These are phyloP conservation scores for Lepidium didymum DNA, from an alignment of 345 rosid genomes.

Conservation along the genomic window DNA sequence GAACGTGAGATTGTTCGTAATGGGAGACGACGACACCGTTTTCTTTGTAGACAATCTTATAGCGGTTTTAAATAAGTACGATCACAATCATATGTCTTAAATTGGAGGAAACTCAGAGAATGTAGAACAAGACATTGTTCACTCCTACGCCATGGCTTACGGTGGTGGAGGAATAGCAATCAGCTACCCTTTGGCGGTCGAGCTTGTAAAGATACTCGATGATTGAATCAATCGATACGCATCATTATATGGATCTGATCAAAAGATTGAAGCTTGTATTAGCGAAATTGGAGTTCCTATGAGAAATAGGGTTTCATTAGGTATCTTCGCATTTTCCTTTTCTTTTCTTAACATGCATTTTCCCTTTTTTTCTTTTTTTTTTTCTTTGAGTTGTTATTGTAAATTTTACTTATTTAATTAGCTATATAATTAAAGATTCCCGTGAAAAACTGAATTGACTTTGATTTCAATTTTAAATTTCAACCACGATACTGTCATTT, in stretches of 20 bases:
- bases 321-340: slow-evolving; percentile 27
- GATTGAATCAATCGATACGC: slow-evolving; percentile 78
- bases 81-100: slow-evolving; percentile 87
- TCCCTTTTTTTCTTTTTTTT: too few species aligned
- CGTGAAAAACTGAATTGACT: neutral
- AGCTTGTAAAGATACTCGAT: slow-evolving; percentile 66
- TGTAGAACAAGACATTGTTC: slow-evolving; percentile 70
- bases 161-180: slow-evolving; percentile 91
- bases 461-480: neutral
- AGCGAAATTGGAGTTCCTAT: slow-evolving; percentile 75
- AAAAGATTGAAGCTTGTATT: slow-evolving; percentile 71
- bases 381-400: too few species aligned
- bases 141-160: slow-evolving; percentile 78
- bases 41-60: slow-evolving; percentile 73
- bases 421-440: neutral
- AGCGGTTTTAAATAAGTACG: slow-evolving; percentile 56
- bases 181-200: slow-evolving; percentile 64
- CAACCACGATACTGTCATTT: neutral
- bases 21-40: slow-evolving; percentile 94
- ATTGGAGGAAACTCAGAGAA: slow-evolving; percentile 82
- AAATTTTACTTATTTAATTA: neutral
- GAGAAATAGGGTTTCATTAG: slow-evolving; percentile 93
- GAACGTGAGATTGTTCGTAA: slow-evolving; percentile 82
- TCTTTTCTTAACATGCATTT: too few species aligned
- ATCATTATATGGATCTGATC: slow-evolving; percentile 74